These are phyloP conservation scores for Cordyceps cicadae DNA, from an alignment of 2,329 filamentous ascomycete species.

Conservation along the genomic window DNA sequence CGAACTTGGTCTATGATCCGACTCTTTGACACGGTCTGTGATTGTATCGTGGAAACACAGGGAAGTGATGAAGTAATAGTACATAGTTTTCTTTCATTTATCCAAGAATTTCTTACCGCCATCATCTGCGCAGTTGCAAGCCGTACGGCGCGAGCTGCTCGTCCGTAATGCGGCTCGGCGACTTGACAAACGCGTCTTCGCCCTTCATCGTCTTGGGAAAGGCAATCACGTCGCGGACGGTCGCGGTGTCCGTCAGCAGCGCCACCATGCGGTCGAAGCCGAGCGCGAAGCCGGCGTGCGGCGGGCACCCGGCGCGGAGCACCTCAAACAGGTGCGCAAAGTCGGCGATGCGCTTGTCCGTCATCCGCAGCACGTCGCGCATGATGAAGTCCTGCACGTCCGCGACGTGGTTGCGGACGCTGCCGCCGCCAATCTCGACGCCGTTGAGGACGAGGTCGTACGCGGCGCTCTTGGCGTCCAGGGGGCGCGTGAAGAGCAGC, in stretches of 20 bases:
- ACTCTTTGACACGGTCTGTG: too few relatives aligned
- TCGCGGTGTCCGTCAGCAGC: conserved; percentile 66
- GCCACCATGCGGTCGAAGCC: conserved; percentile 85
- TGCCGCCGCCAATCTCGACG: conserved; percentile 87
- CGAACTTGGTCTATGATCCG: too few relatives aligned
- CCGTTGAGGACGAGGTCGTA: conserved; percentile 97
- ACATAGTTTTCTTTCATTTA: too few relatives aligned
- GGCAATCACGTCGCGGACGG: conserved; percentile 86
- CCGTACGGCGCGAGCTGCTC: conserved; percentile 44
- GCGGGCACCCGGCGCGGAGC: conserved; percentile 77
- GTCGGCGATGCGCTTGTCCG: conserved; percentile 59
- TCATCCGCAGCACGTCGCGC: conserved; percentile 74
- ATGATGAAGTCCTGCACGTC: conserved; percentile 79
- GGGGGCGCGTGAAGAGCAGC: conserved; percentile 62
- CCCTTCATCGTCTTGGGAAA: conserved; percentile 93
- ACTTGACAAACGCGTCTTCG: conserved; percentile 74
- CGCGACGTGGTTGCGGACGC: conserved; percentile 80
- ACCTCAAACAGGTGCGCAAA: conserved; percentile 82
- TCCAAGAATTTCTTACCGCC: too few relatives aligned
- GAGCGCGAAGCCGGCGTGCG: conserved; percentile 86
- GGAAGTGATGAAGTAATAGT: too few relatives aligned
- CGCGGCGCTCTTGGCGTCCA: conserved; percentile 70
- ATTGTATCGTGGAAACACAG: too few relatives aligned
- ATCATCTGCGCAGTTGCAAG: conserved; percentile 22
- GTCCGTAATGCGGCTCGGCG: conserved; percentile 60